Percentiles rank a stretch among this genome's conserved stretches.
Evolutionary conservation across 2,329 filamentous ascomycete species (phyloP).

Genomic region (Apiospora rasikravindrae): DNA sequence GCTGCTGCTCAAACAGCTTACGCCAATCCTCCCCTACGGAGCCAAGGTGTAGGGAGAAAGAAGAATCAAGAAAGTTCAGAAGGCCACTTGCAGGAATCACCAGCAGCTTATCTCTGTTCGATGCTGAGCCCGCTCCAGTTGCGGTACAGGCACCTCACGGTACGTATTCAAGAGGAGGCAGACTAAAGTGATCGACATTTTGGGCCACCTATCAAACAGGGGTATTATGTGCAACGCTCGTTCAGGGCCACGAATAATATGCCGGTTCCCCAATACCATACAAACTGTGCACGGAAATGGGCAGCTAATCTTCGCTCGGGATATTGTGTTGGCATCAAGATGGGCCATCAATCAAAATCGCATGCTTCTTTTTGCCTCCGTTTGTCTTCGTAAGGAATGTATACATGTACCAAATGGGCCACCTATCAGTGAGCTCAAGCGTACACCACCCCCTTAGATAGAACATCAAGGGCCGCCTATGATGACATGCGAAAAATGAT

Average conservation of each 20-base stretch:
- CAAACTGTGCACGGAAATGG: neutral
- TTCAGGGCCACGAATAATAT: neutral
- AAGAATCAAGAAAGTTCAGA: neutral
- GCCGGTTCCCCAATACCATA: no score
- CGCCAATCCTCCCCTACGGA: no score
- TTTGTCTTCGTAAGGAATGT: no score
- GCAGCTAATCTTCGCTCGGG: neutral
- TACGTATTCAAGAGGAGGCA: neutral
- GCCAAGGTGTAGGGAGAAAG: no score
- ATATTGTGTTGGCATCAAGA: neutral
- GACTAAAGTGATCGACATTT: neutral
- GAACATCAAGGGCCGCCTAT: neutral
- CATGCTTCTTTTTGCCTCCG: no score
- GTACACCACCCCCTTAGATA: neutral
- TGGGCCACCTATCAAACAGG: neutral
- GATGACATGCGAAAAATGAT: neutral
- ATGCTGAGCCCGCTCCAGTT: no score
- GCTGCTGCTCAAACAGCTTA: no score
- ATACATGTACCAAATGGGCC: neutral
- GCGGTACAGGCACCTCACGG: neutral
- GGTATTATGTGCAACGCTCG: rapidly evolving
- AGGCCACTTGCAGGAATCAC: no score
- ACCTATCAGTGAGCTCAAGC: neutral
- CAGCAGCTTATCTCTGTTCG: no score
- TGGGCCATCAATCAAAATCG: neutral